Conservation (phyloP, 768 basidiomycete species). For the Tephrocybe sp. region DNA sequence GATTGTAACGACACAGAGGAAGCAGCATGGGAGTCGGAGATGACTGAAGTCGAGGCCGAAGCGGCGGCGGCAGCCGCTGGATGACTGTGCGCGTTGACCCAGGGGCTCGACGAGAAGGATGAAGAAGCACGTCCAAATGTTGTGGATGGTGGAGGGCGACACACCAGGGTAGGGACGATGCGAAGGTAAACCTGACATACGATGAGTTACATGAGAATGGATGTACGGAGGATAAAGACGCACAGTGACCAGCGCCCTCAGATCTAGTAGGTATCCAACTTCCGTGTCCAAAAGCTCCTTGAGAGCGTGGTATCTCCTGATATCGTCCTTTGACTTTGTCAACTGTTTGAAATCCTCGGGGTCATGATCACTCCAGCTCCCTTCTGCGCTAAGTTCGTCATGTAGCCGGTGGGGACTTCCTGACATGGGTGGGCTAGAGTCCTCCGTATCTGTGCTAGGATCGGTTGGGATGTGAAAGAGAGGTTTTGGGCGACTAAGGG, state of each 20-base stretch:
- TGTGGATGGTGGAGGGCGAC: conserved; percentile 35
- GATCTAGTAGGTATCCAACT: conserved; percentile 73
- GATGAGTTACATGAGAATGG: conserved; percentile 1
- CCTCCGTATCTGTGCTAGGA: conserved; percentile 26
- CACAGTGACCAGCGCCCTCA: conserved; percentile 76
- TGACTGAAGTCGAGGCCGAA: conserved; percentile 21
- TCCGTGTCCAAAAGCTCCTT: conserved; percentile 86
- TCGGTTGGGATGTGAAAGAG: conserved; percentile 33
- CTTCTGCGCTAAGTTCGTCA: conserved; percentile 23
- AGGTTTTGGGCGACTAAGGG: conserved; percentile 18
- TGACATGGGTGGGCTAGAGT: conserved; percentile 18
- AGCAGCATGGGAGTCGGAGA: conserved; percentile 23
- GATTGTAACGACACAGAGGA: conserved; percentile 17
- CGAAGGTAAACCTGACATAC: conserved; percentile 55
- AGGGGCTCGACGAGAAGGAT: conserved; percentile 42
- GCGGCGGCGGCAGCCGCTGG: conserved; percentile 17
- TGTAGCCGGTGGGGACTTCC: conserved; percentile 16
- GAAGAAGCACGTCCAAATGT: conserved; percentile 40
- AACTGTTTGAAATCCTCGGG: conserved; percentile 26
- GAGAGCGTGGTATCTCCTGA: conserved; percentile 68
- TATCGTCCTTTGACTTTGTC: conserved; percentile 42
- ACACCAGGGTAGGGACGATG: conserved; percentile 47
- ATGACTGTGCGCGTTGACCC: conserved; percentile 42
- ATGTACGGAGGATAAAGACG: conserved; percentile 19
- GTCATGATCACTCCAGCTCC: conserved; percentile 26